phyloP scores from a whole-genome alignment of 2,329 filamentous ascomycete species.

The Onygenales sp. region DNA sequence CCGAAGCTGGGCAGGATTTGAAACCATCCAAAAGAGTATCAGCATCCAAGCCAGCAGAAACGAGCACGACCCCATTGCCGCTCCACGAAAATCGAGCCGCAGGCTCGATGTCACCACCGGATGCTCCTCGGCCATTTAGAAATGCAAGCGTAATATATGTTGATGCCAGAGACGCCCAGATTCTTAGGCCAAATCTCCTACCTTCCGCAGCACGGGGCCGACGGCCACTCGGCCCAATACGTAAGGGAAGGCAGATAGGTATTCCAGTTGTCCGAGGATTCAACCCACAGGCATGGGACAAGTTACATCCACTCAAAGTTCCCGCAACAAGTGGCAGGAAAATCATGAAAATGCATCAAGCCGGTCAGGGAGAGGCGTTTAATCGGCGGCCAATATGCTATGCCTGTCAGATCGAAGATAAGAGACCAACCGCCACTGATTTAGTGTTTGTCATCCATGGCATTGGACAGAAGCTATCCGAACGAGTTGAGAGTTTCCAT shows the following conservation, averaged over 20 bases:
- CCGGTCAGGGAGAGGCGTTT: slow-evolving; percentile 16
- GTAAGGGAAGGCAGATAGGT: slow-evolving; percentile 72
- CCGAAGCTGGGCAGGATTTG: slow-evolving; percentile 28
- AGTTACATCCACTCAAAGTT: slow-evolving; percentile 50
- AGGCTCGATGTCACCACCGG: slow-evolving; percentile 30
- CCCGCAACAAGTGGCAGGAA: slow-evolving; percentile 32
- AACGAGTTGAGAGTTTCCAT: slow-evolving; percentile 90
- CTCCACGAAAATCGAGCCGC: slow-evolving; percentile 33
- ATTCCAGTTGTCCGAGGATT: slow-evolving; percentile 87
- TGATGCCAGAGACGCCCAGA: slow-evolving; percentile 64
- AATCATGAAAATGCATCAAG: slow-evolving; percentile 32
- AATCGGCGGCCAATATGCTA: slow-evolving; percentile 28
- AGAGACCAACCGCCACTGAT: slow-evolving; percentile 66
- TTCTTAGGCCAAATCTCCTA: slow-evolving; percentile 75
- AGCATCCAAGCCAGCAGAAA: not conserved
- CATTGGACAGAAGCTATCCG: slow-evolving; percentile 91
- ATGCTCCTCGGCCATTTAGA: slow-evolving; percentile 50
- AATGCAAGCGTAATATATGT: slow-evolving; percentile 82
- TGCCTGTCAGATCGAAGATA: slow-evolving; percentile 55
- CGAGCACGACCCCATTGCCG: slow-evolving; percentile 1
- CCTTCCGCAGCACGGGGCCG: slow-evolving; percentile 80
- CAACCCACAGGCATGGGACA: slow-evolving; percentile 66
- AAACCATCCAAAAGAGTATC: slow-evolving; percentile 11
- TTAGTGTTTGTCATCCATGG: slow-evolving; percentile 87
- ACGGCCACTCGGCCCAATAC: slow-evolving; percentile 71